Percentiles rank a stretch among this genome's conserved stretches.
These are phyloP conservation scores for Linum tenue DNA, from an alignment of 345 rosid genomes.

Conservation along the genomic window DNA sequence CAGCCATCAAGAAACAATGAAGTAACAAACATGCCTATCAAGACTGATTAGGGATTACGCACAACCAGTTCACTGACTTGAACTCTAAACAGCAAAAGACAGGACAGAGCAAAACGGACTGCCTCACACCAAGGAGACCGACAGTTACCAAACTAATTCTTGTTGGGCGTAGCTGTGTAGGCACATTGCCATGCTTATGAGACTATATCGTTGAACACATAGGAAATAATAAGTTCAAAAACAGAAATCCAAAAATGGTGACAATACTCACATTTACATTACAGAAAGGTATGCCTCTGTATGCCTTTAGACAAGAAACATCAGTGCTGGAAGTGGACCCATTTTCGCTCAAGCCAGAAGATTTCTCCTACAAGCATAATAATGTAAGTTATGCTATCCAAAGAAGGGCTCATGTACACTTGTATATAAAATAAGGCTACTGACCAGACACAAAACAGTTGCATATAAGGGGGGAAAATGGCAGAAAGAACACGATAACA, in stretches of 20 bases:
- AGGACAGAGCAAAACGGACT: not conserved
- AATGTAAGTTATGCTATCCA: not conserved
- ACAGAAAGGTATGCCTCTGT: conserved; percentile 34
- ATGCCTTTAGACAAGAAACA: conserved; percentile 40
- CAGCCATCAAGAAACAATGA: too few relatives aligned
- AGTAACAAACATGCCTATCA: not conserved
- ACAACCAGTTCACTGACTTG: not conserved
- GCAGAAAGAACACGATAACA: not conserved
- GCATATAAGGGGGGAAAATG: not conserved
- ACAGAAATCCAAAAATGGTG: not conserved
- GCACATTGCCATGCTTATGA: too few relatives aligned
- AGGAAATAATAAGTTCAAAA: not conserved
- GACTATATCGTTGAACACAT: not conserved
- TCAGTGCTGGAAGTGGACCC: conserved; percentile 42
- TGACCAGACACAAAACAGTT: not conserved
- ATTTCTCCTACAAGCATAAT: conserved; percentile 26
- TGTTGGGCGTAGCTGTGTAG: too few relatives aligned
- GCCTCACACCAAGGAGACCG: not conserved
- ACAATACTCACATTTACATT: conserved; percentile 35
- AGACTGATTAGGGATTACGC: not conserved
- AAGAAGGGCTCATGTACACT: not conserved
- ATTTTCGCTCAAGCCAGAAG: conserved; percentile 28
- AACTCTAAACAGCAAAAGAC: too few relatives aligned
- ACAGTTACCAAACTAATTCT: too few relatives aligned
- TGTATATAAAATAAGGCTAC: not conserved